Conservation (phyloP, 345 rosid genomes). For the Adansonia digitata region DNA sequence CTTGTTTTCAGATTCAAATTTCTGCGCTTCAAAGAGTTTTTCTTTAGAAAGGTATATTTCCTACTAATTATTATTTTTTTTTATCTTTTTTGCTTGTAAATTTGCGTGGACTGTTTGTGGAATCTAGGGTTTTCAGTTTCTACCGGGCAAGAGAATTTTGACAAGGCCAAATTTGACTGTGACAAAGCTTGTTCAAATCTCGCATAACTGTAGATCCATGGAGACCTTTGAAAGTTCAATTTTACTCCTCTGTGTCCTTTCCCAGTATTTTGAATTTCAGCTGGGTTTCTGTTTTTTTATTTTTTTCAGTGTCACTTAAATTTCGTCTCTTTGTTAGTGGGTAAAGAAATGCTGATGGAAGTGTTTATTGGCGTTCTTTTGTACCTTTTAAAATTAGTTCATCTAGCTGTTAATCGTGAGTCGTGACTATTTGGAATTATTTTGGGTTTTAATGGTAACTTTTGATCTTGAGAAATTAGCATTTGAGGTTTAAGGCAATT, state of each 20-base stretch:
- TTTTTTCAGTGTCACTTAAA: constrained; percentile 16
- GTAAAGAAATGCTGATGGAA: background rate
- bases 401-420: constrained; percentile 1
- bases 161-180: constrained; percentile 14
- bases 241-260: background rate
- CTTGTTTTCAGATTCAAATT: constrained; percentile 24
- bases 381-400: constrained; percentile 1
- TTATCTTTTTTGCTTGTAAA: background rate
- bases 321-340: background rate
- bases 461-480: background rate
- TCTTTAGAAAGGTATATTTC: constrained; percentile 18
- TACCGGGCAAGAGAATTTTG: constrained; percentile 2
- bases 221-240: constrained; percentile 10
- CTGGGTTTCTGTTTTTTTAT: constrained; percentile 4
- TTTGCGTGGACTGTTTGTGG: background rate
- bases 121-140: constrained; percentile 30
- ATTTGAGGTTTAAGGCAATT: background rate
- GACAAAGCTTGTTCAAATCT: background rate
- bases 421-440: background rate
- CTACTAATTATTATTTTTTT: background rate
- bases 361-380: background rate
- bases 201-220: constrained; percentile 20
- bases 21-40: background rate
- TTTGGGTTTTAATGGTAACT: background rate
- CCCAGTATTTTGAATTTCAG: background rate